Evolutionary conservation across 1,284 basidiomycete species (phyloP).

Genomic region (Volvariella surrecta): DNA sequence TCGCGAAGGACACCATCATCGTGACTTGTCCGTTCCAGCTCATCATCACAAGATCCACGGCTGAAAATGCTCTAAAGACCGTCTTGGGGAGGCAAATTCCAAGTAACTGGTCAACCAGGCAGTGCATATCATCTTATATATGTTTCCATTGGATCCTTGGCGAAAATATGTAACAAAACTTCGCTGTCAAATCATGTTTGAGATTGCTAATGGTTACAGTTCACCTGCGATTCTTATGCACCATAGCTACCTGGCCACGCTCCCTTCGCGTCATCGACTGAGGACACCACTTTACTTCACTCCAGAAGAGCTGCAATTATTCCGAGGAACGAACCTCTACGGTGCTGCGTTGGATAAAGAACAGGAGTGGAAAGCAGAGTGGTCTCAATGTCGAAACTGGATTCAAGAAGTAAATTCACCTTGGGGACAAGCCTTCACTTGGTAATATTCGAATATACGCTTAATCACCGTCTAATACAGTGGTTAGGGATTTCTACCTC

Average conservation of each 20-base stretch:
- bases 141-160: slow-evolving; percentile 62
- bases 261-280: slow-evolving; percentile 52
- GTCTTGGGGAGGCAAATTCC: slow-evolving; percentile 27
- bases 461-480: not conserved
- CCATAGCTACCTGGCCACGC: slow-evolving; percentile 54
- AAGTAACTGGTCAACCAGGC: slow-evolving; percentile 54
- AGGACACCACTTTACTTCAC: slow-evolving; percentile 76
- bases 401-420: slow-evolving; percentile 26
- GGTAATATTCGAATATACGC: slow-evolving; percentile 35
- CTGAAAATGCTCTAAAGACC: slow-evolving; percentile 32
- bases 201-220: not conserved
- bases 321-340: slow-evolving; percentile 72
- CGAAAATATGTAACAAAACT: slow-evolving; percentile 20
- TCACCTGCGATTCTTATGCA: slow-evolving; percentile 32
- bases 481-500: slow-evolving; percentile 59
- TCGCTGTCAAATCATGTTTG: no score
- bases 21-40: slow-evolving; percentile 72
- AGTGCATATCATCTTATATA: slow-evolving; percentile 67
- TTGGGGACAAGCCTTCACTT: slow-evolving; percentile 52
- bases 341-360: slow-evolving; percentile 63
- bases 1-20: slow-evolving; percentile 46
- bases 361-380: slow-evolving; percentile 53
- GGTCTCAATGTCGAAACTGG: slow-evolving; percentile 37
- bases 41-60: slow-evolving; percentile 54
- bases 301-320: slow-evolving; percentile 47